These are phyloP conservation scores for Amborella trichopoda DNA, from an alignment of 164 flowering plant species.

Conservation along the genomic window DNA sequence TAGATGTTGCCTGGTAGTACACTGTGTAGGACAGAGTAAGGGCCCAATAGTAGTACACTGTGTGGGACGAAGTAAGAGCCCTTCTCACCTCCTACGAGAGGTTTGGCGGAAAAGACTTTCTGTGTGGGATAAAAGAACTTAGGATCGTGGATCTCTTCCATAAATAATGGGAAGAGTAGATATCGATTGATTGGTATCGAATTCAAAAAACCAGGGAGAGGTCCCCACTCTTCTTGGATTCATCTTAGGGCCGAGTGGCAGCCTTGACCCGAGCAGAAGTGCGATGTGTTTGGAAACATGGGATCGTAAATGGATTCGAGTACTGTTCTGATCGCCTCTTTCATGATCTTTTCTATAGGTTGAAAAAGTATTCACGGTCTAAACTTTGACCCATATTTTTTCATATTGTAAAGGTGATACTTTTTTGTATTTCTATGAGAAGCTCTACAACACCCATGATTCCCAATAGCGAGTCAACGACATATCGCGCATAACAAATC, in stretches of 20 bases:
- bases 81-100: neutral
- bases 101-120: slow-evolving; percentile 1
- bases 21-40: too few relatives aligned
- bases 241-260: slow-evolving; percentile 12
- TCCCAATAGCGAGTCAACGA: too few relatives aligned
- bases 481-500: too few relatives aligned
- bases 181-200: neutral
- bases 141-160: neutral
- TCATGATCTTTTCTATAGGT: slow-evolving; percentile 11
- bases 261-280: slow-evolving; percentile 9
- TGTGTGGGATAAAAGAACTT: slow-evolving; percentile 1
- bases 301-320: slow-evolving; percentile 5
- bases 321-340: slow-evolving; percentile 10
- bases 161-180: neutral
- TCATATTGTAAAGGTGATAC: slow-evolving; percentile 4
- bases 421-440: too few relatives aligned
- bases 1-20: slow-evolving; percentile 12
- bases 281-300: slow-evolving; percentile 10
- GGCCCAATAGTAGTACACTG: slow-evolving; percentile 12
- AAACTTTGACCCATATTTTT: slow-evolving; percentile 3
- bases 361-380: slow-evolving; percentile 8
- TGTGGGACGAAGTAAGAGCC: slow-evolving; percentile 3
- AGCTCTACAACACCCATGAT: too few relatives aligned
- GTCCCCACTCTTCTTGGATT: slow-evolving; percentile 9
- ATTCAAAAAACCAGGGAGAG: slow-evolving; percentile 2